Percentiles rank a stretch among this genome's conserved stretches.
phyloP scores from a whole-genome alignment of 306 rosid genomes.

The Benincasa hispida region DNA sequence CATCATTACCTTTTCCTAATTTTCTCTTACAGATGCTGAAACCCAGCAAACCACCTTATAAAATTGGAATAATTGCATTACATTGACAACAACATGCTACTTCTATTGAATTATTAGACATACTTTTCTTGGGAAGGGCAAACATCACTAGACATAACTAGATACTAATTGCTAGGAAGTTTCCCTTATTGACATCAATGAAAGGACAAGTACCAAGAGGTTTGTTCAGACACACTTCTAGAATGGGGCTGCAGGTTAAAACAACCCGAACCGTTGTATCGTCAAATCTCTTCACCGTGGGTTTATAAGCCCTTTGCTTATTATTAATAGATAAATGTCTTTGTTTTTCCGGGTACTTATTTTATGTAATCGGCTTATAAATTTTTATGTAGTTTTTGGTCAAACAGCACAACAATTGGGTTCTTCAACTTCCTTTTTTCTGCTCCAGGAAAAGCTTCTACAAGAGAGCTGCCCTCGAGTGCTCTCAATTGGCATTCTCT shows the following conservation, averaged over 20 bases:
- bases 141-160: background rate
- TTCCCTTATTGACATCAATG: background rate
- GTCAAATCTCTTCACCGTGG: too few relatives aligned
- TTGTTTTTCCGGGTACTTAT: too few relatives aligned
- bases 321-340: too few relatives aligned
- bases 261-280: too few relatives aligned
- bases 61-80: background rate
- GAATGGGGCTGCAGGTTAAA: too few relatives aligned
- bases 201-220: too few relatives aligned
- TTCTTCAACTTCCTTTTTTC: background rate
- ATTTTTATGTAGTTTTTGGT: background rate
- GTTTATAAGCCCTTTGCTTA: too few relatives aligned
- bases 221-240: too few relatives aligned
- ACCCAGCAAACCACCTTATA: background rate
- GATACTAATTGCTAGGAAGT: background rate
- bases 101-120: background rate
- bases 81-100: background rate
- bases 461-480: conserved; percentile 38
- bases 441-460: conserved; percentile 52
- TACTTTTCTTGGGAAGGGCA: background rate
- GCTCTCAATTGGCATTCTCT: conserved; percentile 60
- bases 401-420: background rate
- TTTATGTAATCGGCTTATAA: too few relatives aligned
- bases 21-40: background rate
- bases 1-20: background rate